These are phyloP conservation scores for Blepharisma japonicum DNA, from an alignment of 73 alveolate genomes.

Conservation along the genomic window DNA sequence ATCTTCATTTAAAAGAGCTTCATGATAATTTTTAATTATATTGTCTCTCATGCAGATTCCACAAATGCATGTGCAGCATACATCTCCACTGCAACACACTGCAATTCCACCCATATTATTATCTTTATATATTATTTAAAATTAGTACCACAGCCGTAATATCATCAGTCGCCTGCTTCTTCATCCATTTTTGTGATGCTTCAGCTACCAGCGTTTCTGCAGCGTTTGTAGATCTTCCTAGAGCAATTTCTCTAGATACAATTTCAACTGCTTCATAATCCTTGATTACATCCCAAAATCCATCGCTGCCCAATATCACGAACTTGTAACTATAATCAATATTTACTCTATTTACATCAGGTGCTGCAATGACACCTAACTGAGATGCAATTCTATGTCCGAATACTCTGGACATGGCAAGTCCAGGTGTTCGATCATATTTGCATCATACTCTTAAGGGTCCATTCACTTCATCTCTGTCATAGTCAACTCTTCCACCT, in stretches of 20 bases:
- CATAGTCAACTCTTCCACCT: slow-evolving; percentile 89
- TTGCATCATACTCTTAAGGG: slow-evolving; percentile 66
- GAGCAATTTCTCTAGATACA: neutral
- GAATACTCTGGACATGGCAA: slow-evolving; percentile 64
- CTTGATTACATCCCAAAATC: slow-evolving; percentile 46
- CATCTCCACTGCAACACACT: too few relatives aligned
- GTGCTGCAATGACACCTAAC: slow-evolving; percentile 61
- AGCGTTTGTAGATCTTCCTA: slow-evolving; percentile 5
- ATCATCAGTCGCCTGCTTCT: slow-evolving; percentile 32
- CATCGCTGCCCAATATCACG: slow-evolving; percentile 49
- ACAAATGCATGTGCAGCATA: too few relatives aligned
- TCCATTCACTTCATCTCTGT: slow-evolving; percentile 39
- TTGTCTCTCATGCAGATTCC: too few relatives aligned
- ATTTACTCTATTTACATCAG: slow-evolving; percentile 50
- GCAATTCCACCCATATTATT: too few relatives aligned
- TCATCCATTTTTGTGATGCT: slow-evolving; percentile 43
- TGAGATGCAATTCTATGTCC: slow-evolving; percentile 66
- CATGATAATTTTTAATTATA: too few relatives aligned
- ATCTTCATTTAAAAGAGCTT: too few relatives aligned
- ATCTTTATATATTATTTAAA: slow-evolving; percentile 16
- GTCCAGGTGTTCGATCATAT: slow-evolving; percentile 65
- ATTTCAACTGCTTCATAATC: slow-evolving; percentile 2
- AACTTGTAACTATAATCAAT: slow-evolving; percentile 27
- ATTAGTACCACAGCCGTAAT: slow-evolving; percentile 35
- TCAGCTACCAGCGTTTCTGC: slow-evolving; percentile 42